These are phyloP conservation scores for Rosa chinensis DNA, from an alignment of 306 rosid species.

Conservation along the genomic window DNA sequence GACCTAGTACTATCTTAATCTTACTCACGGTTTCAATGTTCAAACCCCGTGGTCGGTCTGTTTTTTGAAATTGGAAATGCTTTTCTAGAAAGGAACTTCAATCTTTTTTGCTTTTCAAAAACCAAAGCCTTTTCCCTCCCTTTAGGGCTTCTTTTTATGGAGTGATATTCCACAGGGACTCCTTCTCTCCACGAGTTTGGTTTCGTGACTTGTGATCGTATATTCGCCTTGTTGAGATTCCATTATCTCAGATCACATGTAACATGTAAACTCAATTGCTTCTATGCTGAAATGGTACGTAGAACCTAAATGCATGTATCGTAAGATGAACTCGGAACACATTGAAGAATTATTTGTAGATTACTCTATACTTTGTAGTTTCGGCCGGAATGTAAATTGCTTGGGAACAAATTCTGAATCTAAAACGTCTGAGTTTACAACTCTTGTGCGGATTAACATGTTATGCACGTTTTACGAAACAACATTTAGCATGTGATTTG, in stretches of 20 bases:
- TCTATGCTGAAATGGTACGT: not conserved
- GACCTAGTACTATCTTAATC: not conserved
- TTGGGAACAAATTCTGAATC: not conserved
- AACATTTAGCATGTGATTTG: too few species aligned
- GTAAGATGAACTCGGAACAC: too few species aligned
- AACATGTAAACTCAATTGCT: not conserved
- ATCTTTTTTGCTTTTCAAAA: not conserved
- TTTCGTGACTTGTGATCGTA: not conserved
- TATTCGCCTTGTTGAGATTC: not conserved
- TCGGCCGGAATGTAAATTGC: not conserved
- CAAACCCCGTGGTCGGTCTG: conserved; percentile 22
- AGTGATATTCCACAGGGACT: not conserved
- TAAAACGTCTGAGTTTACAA: not conserved
- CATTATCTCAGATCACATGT: too few species aligned
- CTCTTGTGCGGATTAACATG: not conserved
- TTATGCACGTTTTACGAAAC: too few species aligned
- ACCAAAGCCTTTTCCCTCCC: conserved; percentile 1
- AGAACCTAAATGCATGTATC: too few species aligned
- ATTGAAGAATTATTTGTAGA: too few species aligned
- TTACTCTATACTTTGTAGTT: not conserved
- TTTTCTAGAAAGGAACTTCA: not conserved
- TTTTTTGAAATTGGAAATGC: not conserved
- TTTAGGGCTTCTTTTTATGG: not conserved
- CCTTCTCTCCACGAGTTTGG: not conserved
- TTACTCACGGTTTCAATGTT: not conserved